Base-by-base conservation (phyloP, 2,329 filamentous ascomycete species). In the Mariannaea elegans region DNA sequence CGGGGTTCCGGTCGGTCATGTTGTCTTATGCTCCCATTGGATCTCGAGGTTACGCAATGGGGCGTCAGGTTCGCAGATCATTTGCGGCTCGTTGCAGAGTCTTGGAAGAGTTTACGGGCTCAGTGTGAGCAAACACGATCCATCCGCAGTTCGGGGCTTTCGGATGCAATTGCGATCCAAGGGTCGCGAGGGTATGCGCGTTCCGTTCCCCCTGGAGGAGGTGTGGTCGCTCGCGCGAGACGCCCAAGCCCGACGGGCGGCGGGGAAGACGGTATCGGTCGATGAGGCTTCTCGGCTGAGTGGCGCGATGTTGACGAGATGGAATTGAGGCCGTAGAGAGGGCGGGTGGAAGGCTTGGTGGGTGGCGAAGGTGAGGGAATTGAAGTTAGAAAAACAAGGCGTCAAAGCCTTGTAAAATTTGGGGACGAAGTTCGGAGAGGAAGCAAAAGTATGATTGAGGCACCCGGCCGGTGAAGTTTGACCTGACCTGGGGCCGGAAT, bases 1-100 rank as follows among this genome's bases (percentile, higher is more conserved):
- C 68, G 65, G 71, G 66, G 63, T 73, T 72, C 66, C 70, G 72
- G 66, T 74, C 73, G 61, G 66, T 75, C 72, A 75, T 75, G 70
- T 61, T 70, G 66, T 64, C 61, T 63, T 72, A 71, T 67, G 65
- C 64, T 74, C 70, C 69, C 71, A 73, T 73, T 73, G 71, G 72
- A 62, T 68, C 70, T 69, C 63, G 54, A 63, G 64, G 72, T 74
- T 74, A 73, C 72, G 71, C 72, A 73, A 65, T 65, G 65, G 61
- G 62, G 63, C 64, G 65, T 65, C 65, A 61, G 68, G 60, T 61
- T 70, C 69, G 68, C 61, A 71, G 67, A 63, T 72, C 69, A 72
- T 73, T 68, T 73, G 69, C 71, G 70, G 71, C 65, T 69, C 59
- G 66, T 64, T 71, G 70, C 71, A 72, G 71, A 61, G 57, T 61